Evolutionary conservation across 495 filamentous ascomycete species (phyloP).

Genomic region (Daldinia decipiens): DNA sequence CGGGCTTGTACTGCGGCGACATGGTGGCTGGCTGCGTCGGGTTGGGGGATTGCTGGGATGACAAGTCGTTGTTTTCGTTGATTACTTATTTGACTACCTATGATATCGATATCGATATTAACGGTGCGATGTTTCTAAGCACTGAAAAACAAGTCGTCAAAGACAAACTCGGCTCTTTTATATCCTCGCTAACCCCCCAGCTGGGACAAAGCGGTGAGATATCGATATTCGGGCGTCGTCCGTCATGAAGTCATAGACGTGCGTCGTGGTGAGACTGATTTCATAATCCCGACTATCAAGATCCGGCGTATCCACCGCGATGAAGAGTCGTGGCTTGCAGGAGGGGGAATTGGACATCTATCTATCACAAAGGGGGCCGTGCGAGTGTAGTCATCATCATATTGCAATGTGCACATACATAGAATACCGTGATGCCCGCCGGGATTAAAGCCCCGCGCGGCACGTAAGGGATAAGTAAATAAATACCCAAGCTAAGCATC

Average conservation of each 20-base stretch:
- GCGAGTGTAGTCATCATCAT: conserved; percentile 4
- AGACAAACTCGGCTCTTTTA: not conserved
- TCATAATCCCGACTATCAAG: conserved; percentile 41
- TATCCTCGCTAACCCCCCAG: not conserved
- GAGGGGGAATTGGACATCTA: too few relatives aligned
- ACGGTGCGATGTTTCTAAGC: not conserved
- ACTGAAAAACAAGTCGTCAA: not conserved
- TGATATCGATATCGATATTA: not conserved
- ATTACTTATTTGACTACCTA: not conserved
- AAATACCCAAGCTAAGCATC: too few relatives aligned
- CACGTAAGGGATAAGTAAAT: too few relatives aligned
- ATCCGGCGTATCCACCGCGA: not conserved
- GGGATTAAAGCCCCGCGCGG: too few relatives aligned
- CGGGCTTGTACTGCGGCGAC: conserved; percentile 43
- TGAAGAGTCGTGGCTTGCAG: conserved; percentile 10
- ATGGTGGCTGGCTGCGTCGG: conserved; percentile 11
- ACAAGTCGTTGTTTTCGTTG: not conserved
- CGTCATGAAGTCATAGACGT: conserved; percentile 34
- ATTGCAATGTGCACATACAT: conserved; percentile 11
- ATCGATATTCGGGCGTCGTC: not conserved
- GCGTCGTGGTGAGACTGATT: conserved; percentile 16
- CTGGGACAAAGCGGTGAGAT: not conserved
- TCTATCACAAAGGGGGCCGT: not conserved
- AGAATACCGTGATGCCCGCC: not conserved
- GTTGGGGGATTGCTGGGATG: not conserved